Conservation (phyloP, 805 yeast species). For the Wickerhamomyces chambardii region DNA sequence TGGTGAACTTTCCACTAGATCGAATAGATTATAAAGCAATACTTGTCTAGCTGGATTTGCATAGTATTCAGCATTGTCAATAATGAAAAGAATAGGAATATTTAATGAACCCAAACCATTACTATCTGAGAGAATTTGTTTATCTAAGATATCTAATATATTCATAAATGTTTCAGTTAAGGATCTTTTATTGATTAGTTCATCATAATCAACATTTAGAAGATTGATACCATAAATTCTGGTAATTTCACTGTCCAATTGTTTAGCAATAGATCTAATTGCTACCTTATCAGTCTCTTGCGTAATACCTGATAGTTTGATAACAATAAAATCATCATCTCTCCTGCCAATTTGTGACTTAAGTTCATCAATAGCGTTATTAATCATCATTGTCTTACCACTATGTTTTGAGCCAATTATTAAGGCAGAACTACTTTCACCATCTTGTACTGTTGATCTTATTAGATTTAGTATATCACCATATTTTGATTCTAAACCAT, state of each 20-base stretch:
- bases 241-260: slow-evolving; percentile 46
- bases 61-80: slow-evolving; percentile 82
- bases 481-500: slow-evolving; percentile 26
- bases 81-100: slow-evolving; percentile 62
- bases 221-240: slow-evolving; percentile 19
- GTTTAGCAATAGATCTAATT: slow-evolving; percentile 77
- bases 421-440: slow-evolving; percentile 76
- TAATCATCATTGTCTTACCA: slow-evolving; percentile 64
- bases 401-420: slow-evolving; percentile 73
- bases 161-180: slow-evolving; percentile 53
- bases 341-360: slow-evolving; percentile 18
- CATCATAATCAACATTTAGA: slow-evolving; percentile 13
- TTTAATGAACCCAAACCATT: slow-evolving; percentile 16
- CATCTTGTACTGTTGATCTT: slow-evolving; percentile 52
- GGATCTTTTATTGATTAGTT: slow-evolving; percentile 40
- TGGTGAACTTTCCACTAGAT: slow-evolving; percentile 63
- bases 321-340: slow-evolving; percentile 44
- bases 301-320: slow-evolving; percentile 59
- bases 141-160: slow-evolving; percentile 44
- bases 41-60: slow-evolving; percentile 72
- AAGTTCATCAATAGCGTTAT: slow-evolving; percentile 43
- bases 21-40: slow-evolving; percentile 78
- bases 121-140: slow-evolving; percentile 14
- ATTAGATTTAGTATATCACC: slow-evolving; percentile 48
- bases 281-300: slow-evolving; percentile 76